Evolutionary conservation across 2,329 filamentous ascomycete genomes (phyloP).

Genomic region (Xenoacremonium recifei): DNA sequence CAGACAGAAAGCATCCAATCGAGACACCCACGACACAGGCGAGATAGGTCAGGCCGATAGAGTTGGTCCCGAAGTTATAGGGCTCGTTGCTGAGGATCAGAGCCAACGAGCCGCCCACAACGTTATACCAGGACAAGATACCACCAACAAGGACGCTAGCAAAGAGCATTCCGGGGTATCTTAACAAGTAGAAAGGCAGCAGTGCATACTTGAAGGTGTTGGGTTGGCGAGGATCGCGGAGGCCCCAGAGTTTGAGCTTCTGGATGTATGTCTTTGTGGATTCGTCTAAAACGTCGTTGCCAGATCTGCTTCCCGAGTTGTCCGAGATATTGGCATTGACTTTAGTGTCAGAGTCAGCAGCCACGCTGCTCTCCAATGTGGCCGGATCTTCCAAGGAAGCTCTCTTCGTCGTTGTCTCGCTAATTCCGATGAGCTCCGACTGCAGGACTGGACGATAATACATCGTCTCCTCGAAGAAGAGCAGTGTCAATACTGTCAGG

Average conservation of each 20-base stretch:
- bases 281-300: background rate
- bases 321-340: conserved; percentile 1
- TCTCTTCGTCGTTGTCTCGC: background rate
- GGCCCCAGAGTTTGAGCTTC: conserved; percentile 20
- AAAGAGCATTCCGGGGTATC: conserved; percentile 21
- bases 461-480: conserved; percentile 26
- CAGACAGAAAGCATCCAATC: conserved; percentile 20
- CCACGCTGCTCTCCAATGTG: conserved; percentile 5
- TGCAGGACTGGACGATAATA: conserved; percentile 12
- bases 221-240: conserved; percentile 13
- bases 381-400: background rate
- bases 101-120: conserved; percentile 19
- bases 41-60: conserved; percentile 18
- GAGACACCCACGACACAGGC: conserved; percentile 18
- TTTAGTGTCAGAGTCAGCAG: background rate
- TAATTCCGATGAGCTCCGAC: conserved; percentile 2
- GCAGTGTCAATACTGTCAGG: conserved; percentile 12
- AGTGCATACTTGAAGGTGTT: conserved; percentile 19
- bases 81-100: conserved; percentile 20
- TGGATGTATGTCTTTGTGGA: conserved; percentile 9
- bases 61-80: conserved; percentile 23
- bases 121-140: conserved; percentile 23
- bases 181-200: conserved; percentile 11
- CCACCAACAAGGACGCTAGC: conserved; percentile 20
- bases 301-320: background rate